Percentiles rank a stretch among this genome's conserved stretches.
phyloP scores from a whole-genome alignment of 1,284 basidiomycete genomes.

The Cutaneotrichosporon cutaneum region DNA sequence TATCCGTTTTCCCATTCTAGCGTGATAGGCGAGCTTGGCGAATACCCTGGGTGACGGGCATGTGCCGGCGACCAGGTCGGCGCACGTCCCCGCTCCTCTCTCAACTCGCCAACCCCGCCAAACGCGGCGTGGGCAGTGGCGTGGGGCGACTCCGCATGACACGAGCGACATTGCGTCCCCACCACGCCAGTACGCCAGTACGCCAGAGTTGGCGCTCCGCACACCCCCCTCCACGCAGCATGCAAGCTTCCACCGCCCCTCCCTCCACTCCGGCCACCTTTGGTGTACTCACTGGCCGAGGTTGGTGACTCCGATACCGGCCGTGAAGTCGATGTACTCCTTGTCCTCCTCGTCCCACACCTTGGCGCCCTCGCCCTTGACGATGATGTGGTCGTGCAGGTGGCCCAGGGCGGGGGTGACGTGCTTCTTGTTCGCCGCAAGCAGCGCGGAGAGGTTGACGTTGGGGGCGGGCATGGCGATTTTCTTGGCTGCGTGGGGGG shows the following conservation, averaged over 20 bases:
- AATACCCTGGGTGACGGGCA: not conserved
- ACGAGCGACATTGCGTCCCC: too few relatives aligned
- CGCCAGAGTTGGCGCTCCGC: too few relatives aligned
- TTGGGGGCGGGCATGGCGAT: conserved; percentile 25
- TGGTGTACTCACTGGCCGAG: conserved; percentile 22
- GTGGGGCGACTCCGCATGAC: not conserved
- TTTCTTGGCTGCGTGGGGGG: not conserved
- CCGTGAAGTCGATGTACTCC: conserved; percentile 73
- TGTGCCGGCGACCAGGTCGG: not conserved
- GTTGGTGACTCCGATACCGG: conserved; percentile 66
- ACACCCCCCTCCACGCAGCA: too few relatives aligned
- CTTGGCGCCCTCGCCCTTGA: conserved; percentile 74
- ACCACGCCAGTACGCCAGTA: too few relatives aligned
- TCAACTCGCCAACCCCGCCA: too few relatives aligned
- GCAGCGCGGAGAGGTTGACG: conserved; percentile 26
- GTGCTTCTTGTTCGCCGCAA: conserved; percentile 31
- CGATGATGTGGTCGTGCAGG: conserved; percentile 63
- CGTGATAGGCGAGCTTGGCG: conserved; percentile 2
- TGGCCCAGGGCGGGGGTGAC: conserved; percentile 39
- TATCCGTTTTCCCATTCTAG: conserved; percentile 9
- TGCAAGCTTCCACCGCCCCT: not conserved
- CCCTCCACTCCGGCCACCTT: not conserved
- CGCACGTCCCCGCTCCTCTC: too few relatives aligned
- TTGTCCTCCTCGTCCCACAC: conserved; percentile 64
- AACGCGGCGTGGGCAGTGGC: too few relatives aligned